Conservation (phyloP, 2,329 filamentous ascomycete species). For the Aspergillus caelatus region DNA sequence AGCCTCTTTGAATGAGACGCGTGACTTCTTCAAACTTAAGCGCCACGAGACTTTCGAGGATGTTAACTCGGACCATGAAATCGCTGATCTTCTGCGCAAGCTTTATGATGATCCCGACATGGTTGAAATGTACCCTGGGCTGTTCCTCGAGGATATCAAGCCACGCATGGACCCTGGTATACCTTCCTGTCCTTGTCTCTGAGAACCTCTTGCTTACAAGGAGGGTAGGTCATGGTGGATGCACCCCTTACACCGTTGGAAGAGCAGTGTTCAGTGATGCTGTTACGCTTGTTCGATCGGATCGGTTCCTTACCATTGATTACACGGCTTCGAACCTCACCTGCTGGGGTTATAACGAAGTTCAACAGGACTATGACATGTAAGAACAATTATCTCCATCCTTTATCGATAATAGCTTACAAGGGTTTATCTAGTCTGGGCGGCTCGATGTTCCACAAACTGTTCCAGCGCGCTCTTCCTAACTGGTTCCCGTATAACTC, state of each 20-base stretch:
- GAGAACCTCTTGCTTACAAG: not conserved
- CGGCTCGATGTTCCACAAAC: slow-evolving; percentile 33
- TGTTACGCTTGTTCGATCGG: slow-evolving; percentile 45
- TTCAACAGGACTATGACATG: slow-evolving; percentile 32
- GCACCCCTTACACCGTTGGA: slow-evolving; percentile 43
- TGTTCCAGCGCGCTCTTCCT: slow-evolving; percentile 33
- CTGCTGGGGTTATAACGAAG: slow-evolving; percentile 44
- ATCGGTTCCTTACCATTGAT: slow-evolving; percentile 46
- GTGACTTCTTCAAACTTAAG: slow-evolving; percentile 64
- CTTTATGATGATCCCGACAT: slow-evolving; percentile 66
- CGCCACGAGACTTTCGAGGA: slow-evolving; percentile 60
- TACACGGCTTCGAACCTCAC: slow-evolving; percentile 42
- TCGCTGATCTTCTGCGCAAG: slow-evolving; percentile 58
- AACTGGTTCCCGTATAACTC: slow-evolving; percentile 31
- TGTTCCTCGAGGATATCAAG: slow-evolving; percentile 53
- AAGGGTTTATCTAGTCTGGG: slow-evolving; percentile 16
- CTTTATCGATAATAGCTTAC: not conserved
- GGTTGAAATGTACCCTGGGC: slow-evolving; percentile 70
- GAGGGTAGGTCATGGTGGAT: slow-evolving; percentile 31
- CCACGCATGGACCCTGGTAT: slow-evolving; percentile 38
- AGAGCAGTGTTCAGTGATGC: slow-evolving; percentile 48
- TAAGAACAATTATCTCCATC: not conserved
- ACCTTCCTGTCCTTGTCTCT: not conserved
- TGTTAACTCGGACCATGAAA: slow-evolving; percentile 61
- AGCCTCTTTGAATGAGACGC: slow-evolving; percentile 57